Evolutionary conservation across 225 moss, liverwort and hornwort genomes (phyloP), one percentile per base, ranked within the genome.

Genomic region (Anthoceros angustus): DNA sequence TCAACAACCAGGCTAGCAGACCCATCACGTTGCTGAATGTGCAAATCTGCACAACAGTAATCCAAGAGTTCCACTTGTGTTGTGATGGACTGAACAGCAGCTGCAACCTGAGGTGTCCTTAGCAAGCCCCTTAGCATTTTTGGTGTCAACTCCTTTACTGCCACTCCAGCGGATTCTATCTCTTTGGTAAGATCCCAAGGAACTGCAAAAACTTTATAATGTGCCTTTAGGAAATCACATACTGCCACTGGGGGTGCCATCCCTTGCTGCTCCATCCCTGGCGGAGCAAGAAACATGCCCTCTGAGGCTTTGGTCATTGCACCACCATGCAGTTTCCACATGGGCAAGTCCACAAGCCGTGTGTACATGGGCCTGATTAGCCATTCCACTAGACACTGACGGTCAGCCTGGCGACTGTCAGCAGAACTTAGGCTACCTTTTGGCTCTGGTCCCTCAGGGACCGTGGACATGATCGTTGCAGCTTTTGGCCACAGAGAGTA

Each of bases 51-150:
- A 66, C 90, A 90, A 74, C 90, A 90, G 63, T 83, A 90, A 62
- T 90, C 90, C 68, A 90, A 67, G 16, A 90, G 85, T 67, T 90
- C 90, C 70, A 90, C 82, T 69, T 90, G 90, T 18, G 85, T 90
- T 11, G 77, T 66, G 41, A 83, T 81, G 67, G 85, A 87, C 60
- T 80, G 85, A 25, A 83, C 87, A 74, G 85, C 87, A 43, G 87
- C 83, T 46, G 87, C 87, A 63, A 87, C 83, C 42, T 78, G 69
- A 63, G 87, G 87, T 48, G 78, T 78, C 50, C 79, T 79, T 2
- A 90, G 75, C 48, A 90, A 62, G 50, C 77, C 77, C 32, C 90
- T 79, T 63, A 90, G 62, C 90, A 90, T 87, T 73, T 83, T 87
- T 1, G 90, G 90, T 39, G 90, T 90, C 61, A 90, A 61, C 76